Evolutionary conservation across 768 basidiomycete genomes (phyloP).

Genomic region (Daedaleopsis nitida): DNA sequence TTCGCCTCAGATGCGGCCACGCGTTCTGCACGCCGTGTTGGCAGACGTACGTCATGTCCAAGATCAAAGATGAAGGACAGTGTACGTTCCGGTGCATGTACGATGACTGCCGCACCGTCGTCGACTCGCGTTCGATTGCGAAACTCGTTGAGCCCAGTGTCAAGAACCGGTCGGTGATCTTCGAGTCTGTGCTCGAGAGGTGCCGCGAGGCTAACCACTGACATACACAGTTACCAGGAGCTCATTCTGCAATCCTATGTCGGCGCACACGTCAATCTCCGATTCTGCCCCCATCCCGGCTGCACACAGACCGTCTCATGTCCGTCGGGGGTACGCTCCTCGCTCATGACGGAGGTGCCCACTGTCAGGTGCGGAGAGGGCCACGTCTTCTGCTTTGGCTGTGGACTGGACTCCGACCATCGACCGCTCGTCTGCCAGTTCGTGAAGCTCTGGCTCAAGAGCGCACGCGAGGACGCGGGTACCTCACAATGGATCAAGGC

Average conservation of each 20-base stretch:
- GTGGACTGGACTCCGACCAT: conserved; percentile 48
- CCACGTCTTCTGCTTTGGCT: conserved; percentile 43
- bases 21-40: conserved; percentile 84
- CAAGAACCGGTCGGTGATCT: conserved; percentile 17
- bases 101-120: conserved; percentile 66
- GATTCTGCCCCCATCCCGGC: conserved; percentile 93
- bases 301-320: conserved; percentile 94
- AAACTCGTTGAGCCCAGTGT: conserved; percentile 51
- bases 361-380: conserved; percentile 81
- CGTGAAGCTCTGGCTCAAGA: not conserved
- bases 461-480: not conserved
- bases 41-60: conserved; percentile 73
- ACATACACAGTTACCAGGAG: conserved; percentile 50
- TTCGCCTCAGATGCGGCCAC: conserved; percentile 81
- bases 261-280: conserved; percentile 75
- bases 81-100: conserved; percentile 78
- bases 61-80: conserved; percentile 83
- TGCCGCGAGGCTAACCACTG: not conserved
- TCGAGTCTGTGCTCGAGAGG: not conserved
- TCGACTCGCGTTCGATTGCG: conserved; percentile 58
- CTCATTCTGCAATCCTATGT: conserved; percentile 90
- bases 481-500: conserved; percentile 99
- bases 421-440: conserved; percentile 59
- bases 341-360: conserved; percentile 80
- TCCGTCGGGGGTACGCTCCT: conserved; percentile 63